Conservation (phyloP, 495 filamentous ascomycete species). For the Pyrenopolyporus hunteri region DNA sequence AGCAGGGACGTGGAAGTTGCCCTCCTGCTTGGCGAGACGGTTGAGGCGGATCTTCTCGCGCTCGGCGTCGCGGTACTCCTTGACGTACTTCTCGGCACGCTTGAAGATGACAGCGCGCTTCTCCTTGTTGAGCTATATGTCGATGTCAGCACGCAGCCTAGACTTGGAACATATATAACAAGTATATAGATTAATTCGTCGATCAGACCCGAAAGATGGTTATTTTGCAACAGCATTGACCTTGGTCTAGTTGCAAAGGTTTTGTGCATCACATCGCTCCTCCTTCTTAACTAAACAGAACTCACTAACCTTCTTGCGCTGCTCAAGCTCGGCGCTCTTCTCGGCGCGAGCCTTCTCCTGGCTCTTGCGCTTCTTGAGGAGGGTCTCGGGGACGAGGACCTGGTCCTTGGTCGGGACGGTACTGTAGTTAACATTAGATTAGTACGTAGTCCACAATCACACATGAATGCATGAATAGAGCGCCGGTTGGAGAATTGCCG, state of each 20-base stretch:
- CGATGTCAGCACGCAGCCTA: conserved; percentile 36
- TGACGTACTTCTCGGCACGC: conserved; percentile 98
- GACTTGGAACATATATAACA: conserved; percentile 18
- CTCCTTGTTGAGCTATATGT: conserved; percentile 83
- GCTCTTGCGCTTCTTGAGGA: conserved; percentile 99
- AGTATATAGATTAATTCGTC: conserved; percentile 34
- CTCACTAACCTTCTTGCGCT: conserved; percentile 85
- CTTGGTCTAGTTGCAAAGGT: conserved; percentile 85
- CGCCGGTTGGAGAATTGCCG: conserved; percentile 90
- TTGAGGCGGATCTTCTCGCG: conserved; percentile 95
- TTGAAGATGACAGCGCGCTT: conserved; percentile 99
- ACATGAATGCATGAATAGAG: conserved; percentile 65
- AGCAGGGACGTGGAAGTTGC: conserved; percentile 89
- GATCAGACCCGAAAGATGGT: conserved; percentile 99
- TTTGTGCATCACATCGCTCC: conserved; percentile 64
- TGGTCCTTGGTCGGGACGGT: conserved; percentile 87
- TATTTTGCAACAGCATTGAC: conserved; percentile 96
- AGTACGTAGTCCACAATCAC: conserved; percentile 72
- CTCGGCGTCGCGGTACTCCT: conserved; percentile 98
- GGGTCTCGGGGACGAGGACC: conserved; percentile 94
- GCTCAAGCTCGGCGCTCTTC: conserved; percentile 74
- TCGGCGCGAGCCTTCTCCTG: conserved; percentile 98
- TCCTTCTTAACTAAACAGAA: conserved; percentile 23
- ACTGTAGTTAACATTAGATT: conserved; percentile 62
- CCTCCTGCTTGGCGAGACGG: conserved; percentile 87